A percentile compares a stretch with the other conserved stretches of the same genome.
Evolutionary conservation across 1,139 yeast genomes (phyloP).

Genomic region (Pichia sp.): DNA sequence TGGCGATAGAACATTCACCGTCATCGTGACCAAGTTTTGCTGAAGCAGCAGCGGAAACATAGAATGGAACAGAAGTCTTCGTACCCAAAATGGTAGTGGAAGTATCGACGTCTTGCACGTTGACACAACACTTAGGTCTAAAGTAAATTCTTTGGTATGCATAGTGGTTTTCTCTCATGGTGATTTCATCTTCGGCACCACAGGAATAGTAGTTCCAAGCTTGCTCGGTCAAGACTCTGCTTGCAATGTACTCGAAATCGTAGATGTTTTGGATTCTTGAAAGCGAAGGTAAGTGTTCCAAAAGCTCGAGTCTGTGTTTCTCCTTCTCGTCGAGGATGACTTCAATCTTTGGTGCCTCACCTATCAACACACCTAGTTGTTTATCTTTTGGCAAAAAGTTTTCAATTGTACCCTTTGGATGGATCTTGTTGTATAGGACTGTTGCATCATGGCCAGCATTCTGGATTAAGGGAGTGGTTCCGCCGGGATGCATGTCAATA

Average conservation of each 20-base stretch:
- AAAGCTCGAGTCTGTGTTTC: constrained; percentile 29
- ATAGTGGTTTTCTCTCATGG: constrained; percentile 36
- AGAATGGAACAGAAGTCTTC: constrained; percentile 55
- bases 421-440: constrained; percentile 75
- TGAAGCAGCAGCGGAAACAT: constrained; percentile 72
- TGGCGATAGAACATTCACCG: constrained; percentile 70
- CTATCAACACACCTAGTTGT: constrained; percentile 34
- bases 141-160: constrained; percentile 36
- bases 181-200: constrained; percentile 36
- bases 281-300: constrained; percentile 29
- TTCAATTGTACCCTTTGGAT: constrained; percentile 56
- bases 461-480: constrained; percentile 63
- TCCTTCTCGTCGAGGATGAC: constrained; percentile 33
- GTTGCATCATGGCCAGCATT: constrained; percentile 94
- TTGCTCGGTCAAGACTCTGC: constrained; percentile 31
- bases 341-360: constrained; percentile 35
- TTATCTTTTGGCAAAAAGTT: constrained; percentile 36
- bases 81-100: constrained; percentile 44
- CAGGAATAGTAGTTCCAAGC: constrained; percentile 37
- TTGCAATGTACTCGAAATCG: constrained; percentile 37
- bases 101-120: constrained; percentile 37
- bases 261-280: constrained; percentile 33
- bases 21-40: constrained; percentile 74
- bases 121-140: constrained; percentile 35
- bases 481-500: constrained; percentile 84